These are phyloP conservation scores for Globisporangium rhizosaccharum DNA, from an alignment of 352 stramenopile species.

Conservation along the genomic window DNA sequence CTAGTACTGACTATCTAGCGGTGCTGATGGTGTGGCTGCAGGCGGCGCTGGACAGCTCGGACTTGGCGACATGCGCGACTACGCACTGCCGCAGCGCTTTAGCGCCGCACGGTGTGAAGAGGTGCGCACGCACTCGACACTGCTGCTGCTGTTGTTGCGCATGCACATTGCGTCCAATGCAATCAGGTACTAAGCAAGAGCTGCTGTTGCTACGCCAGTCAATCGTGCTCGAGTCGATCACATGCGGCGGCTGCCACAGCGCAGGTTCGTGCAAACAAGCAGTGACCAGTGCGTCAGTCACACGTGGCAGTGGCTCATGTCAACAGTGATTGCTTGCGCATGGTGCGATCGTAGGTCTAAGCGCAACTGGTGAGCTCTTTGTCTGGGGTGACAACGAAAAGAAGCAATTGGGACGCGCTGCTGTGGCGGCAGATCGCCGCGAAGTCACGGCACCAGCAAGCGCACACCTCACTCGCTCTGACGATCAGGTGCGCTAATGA, in stretches of 20 bases:
- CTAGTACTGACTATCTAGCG: not conserved
- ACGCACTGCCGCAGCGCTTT: slow-evolving; percentile 49
- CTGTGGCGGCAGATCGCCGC: not conserved
- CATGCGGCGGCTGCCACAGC: slow-evolving; percentile 64
- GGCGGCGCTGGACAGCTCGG: slow-evolving; percentile 64
- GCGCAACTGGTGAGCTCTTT: slow-evolving; percentile 32
- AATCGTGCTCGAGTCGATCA: slow-evolving; percentile 30
- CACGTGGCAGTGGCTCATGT: not conserved
- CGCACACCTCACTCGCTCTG: not conserved
- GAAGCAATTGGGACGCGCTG: slow-evolving; percentile 30
- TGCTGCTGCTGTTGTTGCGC: not conserved
- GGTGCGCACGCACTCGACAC: not conserved
- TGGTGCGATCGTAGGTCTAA: slow-evolving; percentile 16
- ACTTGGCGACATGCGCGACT: slow-evolving; percentile 44
- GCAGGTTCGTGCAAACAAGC: slow-evolving; percentile 30
- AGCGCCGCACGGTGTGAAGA: slow-evolving; percentile 1
- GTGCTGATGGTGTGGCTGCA: slow-evolving; percentile 9
- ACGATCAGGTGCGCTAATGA: not conserved
- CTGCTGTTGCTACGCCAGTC: not conserved
- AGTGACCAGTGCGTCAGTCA: not conserved
- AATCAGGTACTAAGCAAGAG: not conserved
- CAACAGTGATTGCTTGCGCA: not conserved
- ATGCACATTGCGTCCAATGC: not conserved
- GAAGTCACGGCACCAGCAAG: slow-evolving; percentile 1
- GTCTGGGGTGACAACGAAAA: slow-evolving; percentile 68